Base-by-base conservation (phyloP, 2,329 filamentous ascomycete genomes). In the Penicillium sp. region DNA sequence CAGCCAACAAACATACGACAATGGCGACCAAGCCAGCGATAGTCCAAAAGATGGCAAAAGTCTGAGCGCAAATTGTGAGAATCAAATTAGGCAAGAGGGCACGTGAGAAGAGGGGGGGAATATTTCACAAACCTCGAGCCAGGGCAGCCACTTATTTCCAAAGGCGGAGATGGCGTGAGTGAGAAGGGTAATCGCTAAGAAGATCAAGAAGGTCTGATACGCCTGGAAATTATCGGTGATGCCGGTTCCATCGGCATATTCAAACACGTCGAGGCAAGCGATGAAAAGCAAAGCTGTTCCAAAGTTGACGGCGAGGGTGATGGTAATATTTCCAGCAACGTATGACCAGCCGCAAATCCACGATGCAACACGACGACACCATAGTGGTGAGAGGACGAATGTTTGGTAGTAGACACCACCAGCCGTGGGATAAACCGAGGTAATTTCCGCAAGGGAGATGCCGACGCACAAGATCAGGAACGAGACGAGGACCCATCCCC, bases 321-420 rank as follows among this genome's bases (percentile, higher is more conserved):
- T 91, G 56, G 86, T 89, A 68, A 90, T 87, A 74, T 90, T 90
- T 57, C 88, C 88, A 50, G 90, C 84, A 24, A 89, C 81, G 67
- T 88, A 90, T 18, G 86, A 69, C 85, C 86, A 88, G 5, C 85
- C 85, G 4, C 84, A 85, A 26, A 87, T 81, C 80, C 84, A 88
- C 9, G 79, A 83, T 8, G 85, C 81, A 39, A 88, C 77, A 2
- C 84, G 84, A 9, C 85, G 83, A 70, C 81, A 88, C 65, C 84
- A 76, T 28, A 77, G 78, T 0, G 83, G 85, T 1, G 80, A 78
- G 21, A 88, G 75, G 79, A 88, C 84, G 2, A 85, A 84, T 42
- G 80, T 84, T 77, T 80, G 81, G 71, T 88, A 88, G 69, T 88
- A 89, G 8, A 87, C 84, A 16, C 84, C 84, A 28, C 84, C 84